These are phyloP conservation scores for Calonectria multiphialidica DNA, from an alignment of 2,329 filamentous ascomycete species.

Conservation along the genomic window DNA sequence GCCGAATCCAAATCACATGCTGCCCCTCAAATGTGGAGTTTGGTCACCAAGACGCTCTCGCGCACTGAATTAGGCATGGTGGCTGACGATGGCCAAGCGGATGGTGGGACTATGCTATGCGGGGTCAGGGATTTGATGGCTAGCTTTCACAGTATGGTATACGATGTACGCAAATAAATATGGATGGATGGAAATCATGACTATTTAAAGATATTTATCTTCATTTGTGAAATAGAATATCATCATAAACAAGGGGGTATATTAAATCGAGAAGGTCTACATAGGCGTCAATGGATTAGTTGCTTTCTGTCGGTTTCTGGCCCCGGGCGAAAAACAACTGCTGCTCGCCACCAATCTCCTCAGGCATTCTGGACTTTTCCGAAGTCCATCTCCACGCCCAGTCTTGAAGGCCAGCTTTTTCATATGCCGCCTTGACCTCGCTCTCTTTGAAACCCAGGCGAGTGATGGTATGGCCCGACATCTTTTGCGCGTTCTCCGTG, in stretches of 20 bases:
- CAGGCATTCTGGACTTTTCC: conserved; percentile 35
- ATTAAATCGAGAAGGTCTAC: neutral
- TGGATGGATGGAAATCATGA: too few species aligned
- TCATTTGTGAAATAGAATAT: neutral
- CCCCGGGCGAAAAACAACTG: conserved; percentile 44
- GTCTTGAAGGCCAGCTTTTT: conserved; percentile 36
- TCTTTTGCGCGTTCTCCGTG: neutral
- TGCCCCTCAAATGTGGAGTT: conserved; percentile 1
- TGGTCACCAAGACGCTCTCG: neutral
- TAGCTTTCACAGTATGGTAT: too few species aligned
- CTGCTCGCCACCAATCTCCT: conserved; percentile 38
- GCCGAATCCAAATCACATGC: neutral
- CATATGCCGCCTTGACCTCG: conserved; percentile 36
- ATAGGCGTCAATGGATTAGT: too few species aligned
- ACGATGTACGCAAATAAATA: too few species aligned
- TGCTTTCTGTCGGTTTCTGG: conserved; percentile 9
- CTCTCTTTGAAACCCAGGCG: conserved; percentile 40
- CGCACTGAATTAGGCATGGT: neutral
- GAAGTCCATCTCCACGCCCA: conserved; percentile 43
- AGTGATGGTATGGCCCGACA: conserved; percentile 33
- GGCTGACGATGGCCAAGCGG: neutral
- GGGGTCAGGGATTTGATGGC: neutral
- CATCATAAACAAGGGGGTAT: neutral
- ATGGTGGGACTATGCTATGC: neutral
- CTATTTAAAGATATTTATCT: too few species aligned